Evolutionary conservation across 495 filamentous ascomycete species (phyloP), one percentile per base, ranked within the genome.

Genomic region (Penicillium riverlandense): DNA sequence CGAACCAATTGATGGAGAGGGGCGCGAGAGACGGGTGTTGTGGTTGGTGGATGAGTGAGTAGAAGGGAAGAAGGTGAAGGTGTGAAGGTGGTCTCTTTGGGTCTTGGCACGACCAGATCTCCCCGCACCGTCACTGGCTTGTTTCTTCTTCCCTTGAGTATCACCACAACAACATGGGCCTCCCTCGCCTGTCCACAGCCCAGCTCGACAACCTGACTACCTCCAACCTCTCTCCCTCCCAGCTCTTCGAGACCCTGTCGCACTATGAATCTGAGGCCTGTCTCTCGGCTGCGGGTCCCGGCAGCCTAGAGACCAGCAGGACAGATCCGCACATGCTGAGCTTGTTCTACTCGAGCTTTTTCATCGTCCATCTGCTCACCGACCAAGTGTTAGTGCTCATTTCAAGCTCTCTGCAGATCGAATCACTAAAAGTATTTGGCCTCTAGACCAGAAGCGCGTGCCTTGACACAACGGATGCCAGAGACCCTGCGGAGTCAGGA

Each of bases 361-460:
- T 79, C 45, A 64, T 79, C 41, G 61, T 73, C 7, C 71, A 75
- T 31, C 69, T 79, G 38, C 64, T 78, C 39, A 69, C 65, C 8
- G 63, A 76, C 38, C 65, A 79, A 54, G 55, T 76, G 75, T 78
- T 37, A 62, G 62, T 52, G 1, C 7, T 12, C 33, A 4, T 11
- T 10, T 30, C 31, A 9, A 14, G 22, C 16, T 33, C 12, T 1
- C 43, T n/a, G 31, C 42, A 11, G 9, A 43, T 29, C 28, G 9
- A 10, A 33, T 8, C 9, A 49, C 39, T 45, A 22, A 43, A 28
- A 10, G 30, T 40, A 13, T 15, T 13, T 33, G 6, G 8, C 30
- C 27, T 13, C 49, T 41, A 78, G 75, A 41, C 59, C 65, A 30
- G 75, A 78, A 69, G 74, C 75, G 42, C 72, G 75, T 11, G 68